These are phyloP conservation scores for Penicillium expansum DNA, from an alignment of 2,329 filamentous ascomycete species.

Conservation along the genomic window DNA sequence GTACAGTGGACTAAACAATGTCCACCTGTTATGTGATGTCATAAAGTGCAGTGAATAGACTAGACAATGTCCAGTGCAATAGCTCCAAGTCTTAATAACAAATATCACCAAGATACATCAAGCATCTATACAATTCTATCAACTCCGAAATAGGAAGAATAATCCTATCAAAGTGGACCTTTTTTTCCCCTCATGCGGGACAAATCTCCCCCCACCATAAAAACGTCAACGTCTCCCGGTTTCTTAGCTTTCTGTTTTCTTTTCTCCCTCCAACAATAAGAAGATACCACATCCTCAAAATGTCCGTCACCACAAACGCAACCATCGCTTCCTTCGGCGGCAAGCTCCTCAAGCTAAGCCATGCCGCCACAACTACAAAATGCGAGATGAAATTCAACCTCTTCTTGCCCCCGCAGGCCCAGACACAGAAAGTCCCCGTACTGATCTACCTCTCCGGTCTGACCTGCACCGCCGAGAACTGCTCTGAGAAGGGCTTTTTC, in stretches of 20 bases:
- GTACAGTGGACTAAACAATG: neutral
- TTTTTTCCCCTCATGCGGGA: conserved; percentile 30
- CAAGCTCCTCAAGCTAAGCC: conserved; percentile 89
- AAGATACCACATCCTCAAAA: conserved; percentile 35
- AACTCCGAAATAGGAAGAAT: neutral
- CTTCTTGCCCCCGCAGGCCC: conserved; percentile 75
- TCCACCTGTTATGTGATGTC: neutral
- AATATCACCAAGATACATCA: neutral
- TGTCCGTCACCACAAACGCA: conserved; percentile 86
- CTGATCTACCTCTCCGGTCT: conserved; percentile 92
- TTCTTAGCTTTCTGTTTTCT: neutral
- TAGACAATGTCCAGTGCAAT: neutral
- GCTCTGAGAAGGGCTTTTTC: conserved; percentile 80
- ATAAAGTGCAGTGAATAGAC: neutral
- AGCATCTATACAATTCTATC: neutral
- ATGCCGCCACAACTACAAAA: conserved; percentile 72
- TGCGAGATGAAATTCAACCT: conserved; percentile 93
- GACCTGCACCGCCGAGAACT: conserved; percentile 87
- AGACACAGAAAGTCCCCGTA: conserved; percentile 68
- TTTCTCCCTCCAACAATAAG: neutral
- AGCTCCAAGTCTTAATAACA: neutral
- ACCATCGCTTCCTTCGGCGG: conserved; percentile 91
- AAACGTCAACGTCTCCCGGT: conserved; percentile 9
- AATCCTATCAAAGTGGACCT: conserved; percentile 17
- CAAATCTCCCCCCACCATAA: conserved; percentile 17